Evolutionary conservation across 257 asterid species (phyloP), one percentile per base, ranked within the genome.

Genomic region (Primulina tabacum): DNA sequence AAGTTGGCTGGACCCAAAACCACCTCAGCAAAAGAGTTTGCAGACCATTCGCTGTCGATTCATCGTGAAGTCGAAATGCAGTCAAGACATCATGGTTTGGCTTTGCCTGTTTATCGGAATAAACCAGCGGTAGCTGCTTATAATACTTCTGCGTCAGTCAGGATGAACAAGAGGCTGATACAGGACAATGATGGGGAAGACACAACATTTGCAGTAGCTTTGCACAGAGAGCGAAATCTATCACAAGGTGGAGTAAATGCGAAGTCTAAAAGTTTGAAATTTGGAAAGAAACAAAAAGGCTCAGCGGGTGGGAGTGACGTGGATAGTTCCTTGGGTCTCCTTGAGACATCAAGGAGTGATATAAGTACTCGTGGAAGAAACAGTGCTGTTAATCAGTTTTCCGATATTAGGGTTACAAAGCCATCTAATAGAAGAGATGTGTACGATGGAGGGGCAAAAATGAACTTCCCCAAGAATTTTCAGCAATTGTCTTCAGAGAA

Each of bases 321-420:
- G 52, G 92, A 84, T 70, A 76, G 83, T 82, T 79, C 75, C 40
- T 63, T 77, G 83, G 86, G 83, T 68, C 63, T 67, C 61, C 81
- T 87, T 43, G 57, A 78, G 69, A 65, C 87, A n/a, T 77, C 69
- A 14, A 86, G 80, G 83, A 80, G 77, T 68, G 88, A 79, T 56
- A 67, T 79, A 40, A 81, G 80, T 79, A 79, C 81, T 70, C 73
- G 78, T 73, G 87, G 95, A 59, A 84, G 88, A 84, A 89, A 86
- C 78, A 91, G 79, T 77, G 71, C 82, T 70, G 83, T 89, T 71
- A 89, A 89, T 73, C 90, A 85, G 79, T 82, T 92, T 80, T 91
- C 97, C 37, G 97, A 90, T 78, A 91, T 86, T 78, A 85, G 72
- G 82, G 90, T 87, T 69, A 76, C 97, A 50, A 91, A 86, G 74